These are phyloP conservation scores for Solanum bulbocastanum DNA, from an alignment of 257 asterid species.

Conservation along the genomic window DNA sequence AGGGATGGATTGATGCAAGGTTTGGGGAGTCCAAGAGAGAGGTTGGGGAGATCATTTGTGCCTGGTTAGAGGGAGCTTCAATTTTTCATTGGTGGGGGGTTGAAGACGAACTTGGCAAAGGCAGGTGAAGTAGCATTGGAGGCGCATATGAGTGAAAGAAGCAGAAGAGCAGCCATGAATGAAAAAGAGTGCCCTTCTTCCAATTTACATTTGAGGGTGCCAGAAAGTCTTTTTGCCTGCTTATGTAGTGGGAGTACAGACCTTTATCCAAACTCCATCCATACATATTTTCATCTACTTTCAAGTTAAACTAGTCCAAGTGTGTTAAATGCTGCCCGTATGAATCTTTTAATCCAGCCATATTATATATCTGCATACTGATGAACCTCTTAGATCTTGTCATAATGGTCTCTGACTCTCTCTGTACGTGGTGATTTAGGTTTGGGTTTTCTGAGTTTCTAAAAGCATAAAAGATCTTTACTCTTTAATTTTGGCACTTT, in stretches of 20 bases:
- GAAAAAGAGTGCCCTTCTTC: not conserved
- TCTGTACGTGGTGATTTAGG: not conserved
- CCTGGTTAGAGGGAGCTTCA: not conserved
- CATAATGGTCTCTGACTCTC: not conserved
- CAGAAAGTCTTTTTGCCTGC: not conserved
- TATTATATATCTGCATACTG: not conserved
- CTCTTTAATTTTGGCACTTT: not conserved
- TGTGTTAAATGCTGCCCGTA: not conserved
- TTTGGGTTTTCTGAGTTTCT: not conserved
- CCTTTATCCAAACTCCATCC: not conserved
- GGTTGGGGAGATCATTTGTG: not conserved
- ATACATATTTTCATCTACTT: not conserved
- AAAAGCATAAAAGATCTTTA: not conserved
- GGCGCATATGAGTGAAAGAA: not conserved
- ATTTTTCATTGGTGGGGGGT: not conserved
- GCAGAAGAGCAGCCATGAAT: not conserved
- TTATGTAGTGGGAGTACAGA: not conserved
- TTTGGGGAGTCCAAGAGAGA: not conserved
- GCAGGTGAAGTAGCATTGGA: not conserved
- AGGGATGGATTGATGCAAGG: not conserved
- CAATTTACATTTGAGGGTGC: not conserved
- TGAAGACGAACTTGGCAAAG: not conserved
- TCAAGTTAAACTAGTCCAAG: not conserved
- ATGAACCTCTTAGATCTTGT: not conserved
- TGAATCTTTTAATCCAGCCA: not conserved